Evolutionary conservation across 2,329 filamentous ascomycete species (phyloP).

Genomic region (Didymella pomorum): DNA sequence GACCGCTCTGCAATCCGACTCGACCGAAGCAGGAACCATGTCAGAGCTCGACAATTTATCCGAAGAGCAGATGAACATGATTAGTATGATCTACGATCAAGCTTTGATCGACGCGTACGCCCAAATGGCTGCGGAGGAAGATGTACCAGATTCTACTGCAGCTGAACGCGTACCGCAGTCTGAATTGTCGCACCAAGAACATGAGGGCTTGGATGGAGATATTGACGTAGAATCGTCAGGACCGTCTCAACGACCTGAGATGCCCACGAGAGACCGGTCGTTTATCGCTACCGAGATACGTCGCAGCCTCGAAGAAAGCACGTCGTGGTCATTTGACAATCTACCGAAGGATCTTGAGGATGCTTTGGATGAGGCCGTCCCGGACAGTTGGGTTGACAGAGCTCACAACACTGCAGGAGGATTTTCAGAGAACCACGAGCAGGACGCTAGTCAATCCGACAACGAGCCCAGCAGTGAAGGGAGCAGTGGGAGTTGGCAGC

Average conservation of each 20-base stretch:
- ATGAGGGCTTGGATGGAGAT: constrained; percentile 6
- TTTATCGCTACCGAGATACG: constrained; percentile 59
- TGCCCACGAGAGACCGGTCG: constrained; percentile 56
- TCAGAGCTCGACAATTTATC: constrained; percentile 8
- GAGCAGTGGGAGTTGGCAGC: constrained; percentile 53
- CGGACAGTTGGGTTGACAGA: constrained; percentile 43
- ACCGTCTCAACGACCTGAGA: constrained; percentile 51
- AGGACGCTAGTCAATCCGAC: constrained; percentile 24
- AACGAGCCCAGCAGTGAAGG: constrained; percentile 47
- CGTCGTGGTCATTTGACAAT: constrained; percentile 44
- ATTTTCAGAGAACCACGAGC: constrained; percentile 9
- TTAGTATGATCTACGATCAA: constrained; percentile 19
- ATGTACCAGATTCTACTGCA: constrained; percentile 14
- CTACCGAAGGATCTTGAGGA: constrained; percentile 24
- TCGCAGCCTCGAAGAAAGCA: constrained; percentile 56
- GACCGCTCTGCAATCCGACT: constrained; percentile 4
- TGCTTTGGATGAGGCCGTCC: constrained; percentile 16
- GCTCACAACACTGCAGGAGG: constrained; percentile 34
- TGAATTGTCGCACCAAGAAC: constrained; percentile 1
- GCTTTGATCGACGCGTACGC: constrained; percentile 20
- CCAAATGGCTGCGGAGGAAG: constrained; percentile 12
- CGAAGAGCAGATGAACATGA: constrained; percentile 13
- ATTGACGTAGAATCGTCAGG: constrained; percentile 21
- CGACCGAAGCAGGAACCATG: constrained; percentile 1
- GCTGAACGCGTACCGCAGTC: neutral